Base-by-base conservation (phyloP, 805 yeast species). In the Dipodascopsis uninucleata region DNA sequence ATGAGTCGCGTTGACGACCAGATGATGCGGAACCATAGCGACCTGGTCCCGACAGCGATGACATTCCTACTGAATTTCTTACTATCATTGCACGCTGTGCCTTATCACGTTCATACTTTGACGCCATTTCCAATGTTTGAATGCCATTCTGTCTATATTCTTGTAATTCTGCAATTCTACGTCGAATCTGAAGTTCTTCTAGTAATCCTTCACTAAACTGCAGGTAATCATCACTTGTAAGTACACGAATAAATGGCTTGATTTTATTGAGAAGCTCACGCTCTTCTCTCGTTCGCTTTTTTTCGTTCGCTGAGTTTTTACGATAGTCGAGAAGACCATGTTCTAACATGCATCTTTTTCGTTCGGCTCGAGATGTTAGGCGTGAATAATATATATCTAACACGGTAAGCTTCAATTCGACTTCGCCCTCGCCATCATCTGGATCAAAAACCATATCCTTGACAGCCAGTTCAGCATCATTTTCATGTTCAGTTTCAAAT, bases 371-470 rank as follows among this genome's bases (percentile, higher is more conserved):
- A 16, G 90, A 74, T 2, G 96, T 87, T 53, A 93, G 74, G 53
- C 95, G 76, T 26, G 93, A 82, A 60, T 87, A 88, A 65, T 93
- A 93, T 33, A 93, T 89, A 52, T 87, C 95, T 56, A 93, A 69
- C 1, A 89, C 81, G 0, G 95, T 79, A 50, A 93, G 71, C 64
- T 93, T 93, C 61, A 93, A 74, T 60, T 93, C 95, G 36, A 90
- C 83, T 62, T 93, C 98, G 32, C 82, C 80, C 18, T 82, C 79
- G 43, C 81, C 79, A 59, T 93, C 99, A 53, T 90, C 97, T 0
- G 90, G 85, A 58, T 93, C 97, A 60, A 94, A 93, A 1, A 82
- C 76, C 95, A 93, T 86, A 62, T 93, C 98, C 61, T 93, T 93
- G 16, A 93, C 86, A 0, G 93, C 81, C 44, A 82, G 73, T 65